Percentiles rank a stretch among this genome's conserved stretches.
Conservation (phyloP, 257 asterid genomes). For the Scutellaria baicalensis region DNA sequence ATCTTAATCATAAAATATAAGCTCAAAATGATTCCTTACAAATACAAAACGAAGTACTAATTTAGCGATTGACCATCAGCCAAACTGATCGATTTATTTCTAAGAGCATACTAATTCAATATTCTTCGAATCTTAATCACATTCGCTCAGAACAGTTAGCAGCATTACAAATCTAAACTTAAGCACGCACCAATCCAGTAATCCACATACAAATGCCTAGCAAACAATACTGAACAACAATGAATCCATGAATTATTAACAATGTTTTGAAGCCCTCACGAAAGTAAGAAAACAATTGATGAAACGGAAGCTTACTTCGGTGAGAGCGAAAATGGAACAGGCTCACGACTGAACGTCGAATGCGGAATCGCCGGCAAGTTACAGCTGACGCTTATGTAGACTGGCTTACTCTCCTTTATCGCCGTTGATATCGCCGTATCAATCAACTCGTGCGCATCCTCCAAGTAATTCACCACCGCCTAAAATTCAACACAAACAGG, state of each 20-base stretch:
- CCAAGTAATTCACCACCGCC: conserved; percentile 82
- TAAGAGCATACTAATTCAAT: background rate
- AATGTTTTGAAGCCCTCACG: background rate
- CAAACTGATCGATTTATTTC: background rate
- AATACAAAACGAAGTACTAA: background rate
- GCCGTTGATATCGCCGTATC: conserved; percentile 82
- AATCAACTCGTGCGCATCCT: conserved; percentile 77
- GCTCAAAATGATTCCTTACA: too few species aligned
- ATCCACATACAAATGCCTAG: background rate
- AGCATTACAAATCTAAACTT: too few species aligned
- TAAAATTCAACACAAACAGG: conserved; percentile 15
- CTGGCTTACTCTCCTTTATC: conserved; percentile 83
- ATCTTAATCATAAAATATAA: background rate
- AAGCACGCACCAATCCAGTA: background rate
- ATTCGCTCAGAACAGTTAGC: too few species aligned
- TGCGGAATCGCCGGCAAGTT: conserved; percentile 71
- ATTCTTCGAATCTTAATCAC: background rate
- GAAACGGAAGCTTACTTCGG: conserved; percentile 39
- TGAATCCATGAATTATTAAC: background rate
- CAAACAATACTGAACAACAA: background rate
- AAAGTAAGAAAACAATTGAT: background rate
- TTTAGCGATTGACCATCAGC: background rate
- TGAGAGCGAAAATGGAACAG: conserved; percentile 59
- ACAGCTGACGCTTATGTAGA: conserved; percentile 67
- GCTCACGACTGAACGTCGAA: conserved; percentile 67